These are phyloP conservation scores for Curvularia sp. DNA, from an alignment of 2,329 filamentous ascomycete species.

Conservation along the genomic window DNA sequence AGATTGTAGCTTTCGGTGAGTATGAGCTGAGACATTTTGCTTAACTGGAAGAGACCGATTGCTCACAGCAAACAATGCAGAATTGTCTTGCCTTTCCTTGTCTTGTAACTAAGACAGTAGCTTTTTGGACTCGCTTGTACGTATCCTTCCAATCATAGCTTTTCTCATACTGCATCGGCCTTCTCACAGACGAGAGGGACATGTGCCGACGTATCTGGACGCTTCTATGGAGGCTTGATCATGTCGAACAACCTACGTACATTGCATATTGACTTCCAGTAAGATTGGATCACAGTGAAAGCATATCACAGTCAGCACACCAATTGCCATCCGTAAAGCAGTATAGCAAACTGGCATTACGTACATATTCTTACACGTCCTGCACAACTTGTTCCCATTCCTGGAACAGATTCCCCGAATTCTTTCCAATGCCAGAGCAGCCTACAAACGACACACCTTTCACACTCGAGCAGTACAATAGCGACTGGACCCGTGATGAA, in stretches of 20 bases:
- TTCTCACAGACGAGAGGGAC: too few relatives aligned
- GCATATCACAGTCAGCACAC: too few relatives aligned
- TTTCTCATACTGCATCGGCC: too few relatives aligned
- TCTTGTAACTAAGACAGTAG: too few relatives aligned
- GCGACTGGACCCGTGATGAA: not conserved
- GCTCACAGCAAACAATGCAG: too few relatives aligned
- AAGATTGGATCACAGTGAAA: too few relatives aligned
- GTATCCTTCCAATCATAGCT: too few relatives aligned
- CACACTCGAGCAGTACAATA: not conserved
- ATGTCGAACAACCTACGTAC: too few relatives aligned
- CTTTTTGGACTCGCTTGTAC: too few relatives aligned
- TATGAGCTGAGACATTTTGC: not conserved
- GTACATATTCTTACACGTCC: not conserved
- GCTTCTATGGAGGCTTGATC: too few relatives aligned
- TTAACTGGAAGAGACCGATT: not conserved
- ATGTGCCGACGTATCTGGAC: too few relatives aligned
- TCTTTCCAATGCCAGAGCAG: not conserved
- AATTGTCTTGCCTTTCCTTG: not conserved
- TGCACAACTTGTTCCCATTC: not conserved
- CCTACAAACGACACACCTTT: not conserved
- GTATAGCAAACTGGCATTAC: not conserved
- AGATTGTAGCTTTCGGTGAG: not conserved
- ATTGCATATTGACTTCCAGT: too few relatives aligned
- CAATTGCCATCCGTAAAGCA: not conserved
- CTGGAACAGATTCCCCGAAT: not conserved